Base-by-base conservation (phyloP, 441 rosid species). In the Manihot esculenta region DNA sequence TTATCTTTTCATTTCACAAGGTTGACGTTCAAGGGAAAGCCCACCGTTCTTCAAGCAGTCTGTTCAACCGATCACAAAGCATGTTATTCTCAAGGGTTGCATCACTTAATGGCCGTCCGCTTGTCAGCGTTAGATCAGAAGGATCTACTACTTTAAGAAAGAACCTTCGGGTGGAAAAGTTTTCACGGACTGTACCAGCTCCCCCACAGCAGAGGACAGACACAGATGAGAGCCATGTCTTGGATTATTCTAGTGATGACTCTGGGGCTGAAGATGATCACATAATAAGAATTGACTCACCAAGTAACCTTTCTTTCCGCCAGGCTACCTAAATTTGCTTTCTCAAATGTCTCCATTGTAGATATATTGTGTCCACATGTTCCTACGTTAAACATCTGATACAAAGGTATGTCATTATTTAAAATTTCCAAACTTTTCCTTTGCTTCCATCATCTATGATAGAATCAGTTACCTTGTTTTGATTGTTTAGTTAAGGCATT, bases 221-320 rank as follows among this genome's bases (percentile, higher is more conserved):
- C 15, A 70, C 17, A 23, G 76, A 41, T 2, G 80, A 69, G 51
- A 69, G 75, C 20, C 82, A 27, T 27, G 77, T 45, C 20, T 72
- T 74, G 3, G 86, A 85, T 33, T 74, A 80, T 74, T 79, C 84
- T 8, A 89, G 92, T 10, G 90, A 85, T 41, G 94, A 88, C 24
- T 88, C 87, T 2, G 78, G 75, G 13, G 74, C 70, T 10, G 88
- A 87, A 56, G 88, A 87, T 38, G 97, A 87, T 72, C 73, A 81
- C 58, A 70, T 87, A 0, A 84, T 85, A 62, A 80, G 87, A 62
- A 87, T 92, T 3, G 94, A 92, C 85, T 89, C 97, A 0, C 97
- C 94, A 0, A 92, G 91, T 76, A 62, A 54, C 33, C 87, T 87
- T 33, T 85, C 92, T 35, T 85, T 85, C 69, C 76, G 15, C 24